These are phyloP conservation scores for Fusarium domesticum DNA, from an alignment of 2,329 filamentous ascomycete species.

Conservation along the genomic window DNA sequence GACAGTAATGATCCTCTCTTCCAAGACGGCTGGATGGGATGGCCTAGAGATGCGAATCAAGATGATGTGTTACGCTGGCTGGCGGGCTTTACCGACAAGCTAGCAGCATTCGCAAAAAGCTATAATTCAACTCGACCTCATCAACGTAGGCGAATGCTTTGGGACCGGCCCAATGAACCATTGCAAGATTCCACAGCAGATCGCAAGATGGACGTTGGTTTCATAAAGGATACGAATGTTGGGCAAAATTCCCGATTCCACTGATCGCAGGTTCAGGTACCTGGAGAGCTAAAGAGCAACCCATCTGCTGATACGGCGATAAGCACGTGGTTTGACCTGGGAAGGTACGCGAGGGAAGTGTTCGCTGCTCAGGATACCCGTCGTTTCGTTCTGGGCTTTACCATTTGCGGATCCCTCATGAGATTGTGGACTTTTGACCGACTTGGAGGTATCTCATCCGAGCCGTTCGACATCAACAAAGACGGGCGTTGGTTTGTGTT, in stretches of 20 bases:
- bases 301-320: slow-evolving; percentile 37
- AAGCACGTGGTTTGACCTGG: slow-evolving; percentile 39
- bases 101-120: slow-evolving; percentile 27
- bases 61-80: slow-evolving; percentile 37
- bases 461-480: slow-evolving; percentile 45
- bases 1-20: slow-evolving; percentile 33
- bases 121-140: slow-evolving; percentile 15
- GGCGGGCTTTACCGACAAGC: slow-evolving; percentile 25
- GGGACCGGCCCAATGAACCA: slow-evolving; percentile 29
- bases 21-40: slow-evolving; percentile 32
- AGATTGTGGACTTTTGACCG: slow-evolving; percentile 46
- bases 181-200: slow-evolving; percentile 23
- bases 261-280: slow-evolving; percentile 44
- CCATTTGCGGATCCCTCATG: slow-evolving; percentile 44
- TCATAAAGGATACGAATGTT: slow-evolving; percentile 30
- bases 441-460: slow-evolving; percentile 43
- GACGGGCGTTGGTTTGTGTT: slow-evolving; percentile 40
- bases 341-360: slow-evolving; percentile 44
- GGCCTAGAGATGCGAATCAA: slow-evolving; percentile 36
- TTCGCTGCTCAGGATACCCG: slow-evolving; percentile 40
- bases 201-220: slow-evolving; percentile 31
- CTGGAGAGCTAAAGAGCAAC: slow-evolving; percentile 48
- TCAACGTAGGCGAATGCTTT: slow-evolving; percentile 18
- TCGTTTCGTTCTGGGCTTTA: slow-evolving; percentile 48
- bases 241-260: slow-evolving; percentile 28